phyloP scores from a whole-genome alignment of 1,139 yeast genomes.

The Yamadazyma epiphylla region DNA sequence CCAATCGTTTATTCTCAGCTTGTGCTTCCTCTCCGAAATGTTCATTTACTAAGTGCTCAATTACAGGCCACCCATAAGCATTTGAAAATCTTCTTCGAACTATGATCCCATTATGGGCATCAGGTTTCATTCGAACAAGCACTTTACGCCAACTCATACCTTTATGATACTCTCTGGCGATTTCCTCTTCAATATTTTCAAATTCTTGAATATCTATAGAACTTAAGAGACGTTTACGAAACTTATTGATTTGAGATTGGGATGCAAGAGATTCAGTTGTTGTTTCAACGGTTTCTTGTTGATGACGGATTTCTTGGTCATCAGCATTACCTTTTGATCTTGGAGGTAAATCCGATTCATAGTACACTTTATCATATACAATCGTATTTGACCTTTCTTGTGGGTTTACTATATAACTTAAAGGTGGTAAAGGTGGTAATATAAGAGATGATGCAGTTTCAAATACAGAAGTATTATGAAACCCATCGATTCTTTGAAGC shows the following conservation, averaged over 20 bases:
- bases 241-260: not conserved
- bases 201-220: constrained; percentile 21
- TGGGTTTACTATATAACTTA: constrained; percentile 65
- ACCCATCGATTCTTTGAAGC: constrained; percentile 15
- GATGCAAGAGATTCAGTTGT: not conserved
- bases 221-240: constrained; percentile 17
- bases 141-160: constrained; percentile 91
- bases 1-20: constrained; percentile 6
- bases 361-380: constrained; percentile 39
- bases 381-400: constrained; percentile 32
- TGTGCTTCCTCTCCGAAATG: constrained; percentile 20
- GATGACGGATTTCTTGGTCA: not conserved
- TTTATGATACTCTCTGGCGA: constrained; percentile 87
- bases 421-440: constrained; percentile 83
- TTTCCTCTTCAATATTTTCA: constrained; percentile 61
- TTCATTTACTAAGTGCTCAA: constrained; percentile 64
- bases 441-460: constrained; percentile 78
- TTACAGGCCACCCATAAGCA: constrained; percentile 95
- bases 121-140: constrained; percentile 79
- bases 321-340: not conserved
- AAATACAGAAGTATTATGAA: constrained; percentile 74
- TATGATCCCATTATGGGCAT: constrained; percentile 91
- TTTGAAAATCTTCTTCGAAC: constrained; percentile 88
- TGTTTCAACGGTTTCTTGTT: not conserved
- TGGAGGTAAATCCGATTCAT: constrained; percentile 27